Base-by-base conservation (phyloP, 305 asterid genomes). In the Fraxinus dipetala region DNA sequence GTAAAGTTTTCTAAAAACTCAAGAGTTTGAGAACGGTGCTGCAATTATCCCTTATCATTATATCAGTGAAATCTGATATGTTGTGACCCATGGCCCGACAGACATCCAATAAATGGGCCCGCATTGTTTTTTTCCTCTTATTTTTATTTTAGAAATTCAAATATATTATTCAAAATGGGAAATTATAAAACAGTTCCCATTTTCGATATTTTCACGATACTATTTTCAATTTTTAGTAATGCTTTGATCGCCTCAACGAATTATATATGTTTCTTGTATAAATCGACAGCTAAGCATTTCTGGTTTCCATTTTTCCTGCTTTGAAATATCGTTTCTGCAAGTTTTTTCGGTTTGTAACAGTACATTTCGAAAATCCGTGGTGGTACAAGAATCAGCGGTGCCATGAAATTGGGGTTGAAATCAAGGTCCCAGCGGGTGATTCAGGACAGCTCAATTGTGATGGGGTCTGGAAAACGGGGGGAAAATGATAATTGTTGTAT, bases 371-470 rank as follows among this genome's bases (percentile, higher is more conserved):
- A 69, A 77, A 75, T 28, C 34, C 72, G 70, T 48, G 80, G 72
- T 20, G 40, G 34, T 81, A n/a, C 63, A 43, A 88, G 67, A 78
- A 72, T 45, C 22, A 51, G 72, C 54, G 86, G 84, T 56, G 86
- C 84, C 43, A 89, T 82, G 87, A 86, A 86, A 84, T 84, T 91
- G 86, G 92, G 92, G n/a, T 61, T 90, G 88, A 90, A 90, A 84
- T 86, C 92, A 81, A 85, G 97, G 87, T 91, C 99, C 9, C 91
- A 90, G 82, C 89, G 91, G 85, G 97, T 91, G 81, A 94, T 93
- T 36, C 93, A 90, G 79, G 98, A 93, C 86, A 90, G 92, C 87
- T 89, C 94, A 61, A 76, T 87, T 67, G 89, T 85, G 84, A 92
- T 85, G 85, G 97, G 72, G n/a, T 63, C 32, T 63, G 82, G 72